These are phyloP conservation scores for Fusarium keratoplasticum DNA, from an alignment of 2,329 filamentous ascomycete species.

Conservation along the genomic window DNA sequence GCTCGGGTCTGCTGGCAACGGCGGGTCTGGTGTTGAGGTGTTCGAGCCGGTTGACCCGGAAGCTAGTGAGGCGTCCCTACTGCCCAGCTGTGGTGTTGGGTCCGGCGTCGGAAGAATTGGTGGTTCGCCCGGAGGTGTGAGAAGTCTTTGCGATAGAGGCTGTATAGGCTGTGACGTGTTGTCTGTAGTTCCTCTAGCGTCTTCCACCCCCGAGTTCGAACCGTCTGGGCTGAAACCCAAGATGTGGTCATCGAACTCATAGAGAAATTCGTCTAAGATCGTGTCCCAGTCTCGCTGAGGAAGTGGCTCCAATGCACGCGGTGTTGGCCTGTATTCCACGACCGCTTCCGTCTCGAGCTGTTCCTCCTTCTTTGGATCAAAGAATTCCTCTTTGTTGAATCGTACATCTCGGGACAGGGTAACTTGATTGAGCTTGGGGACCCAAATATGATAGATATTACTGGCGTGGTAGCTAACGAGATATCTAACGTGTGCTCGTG, in stretches of 20 bases:
- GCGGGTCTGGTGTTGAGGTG: neutral
- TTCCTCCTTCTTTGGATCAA: too few relatives aligned
- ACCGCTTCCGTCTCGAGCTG: too few relatives aligned
- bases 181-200: neutral
- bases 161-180: neutral
- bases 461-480: constrained; percentile 1
- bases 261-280: neutral
- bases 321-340: neutral
- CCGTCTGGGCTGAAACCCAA: neutral
- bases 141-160: neutral
- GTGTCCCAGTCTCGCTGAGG: neutral
- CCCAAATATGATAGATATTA: constrained; percentile 6
- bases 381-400: constrained; percentile 1
- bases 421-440: neutral
- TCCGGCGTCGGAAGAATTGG: neutral
- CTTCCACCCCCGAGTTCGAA: neutral
- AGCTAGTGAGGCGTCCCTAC: neutral
- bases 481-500: neutral
- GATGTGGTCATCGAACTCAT: neutral
- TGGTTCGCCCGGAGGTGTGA: neutral
- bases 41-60: neutral
- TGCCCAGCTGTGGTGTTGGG: neutral
- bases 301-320: neutral
- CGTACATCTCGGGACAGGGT: neutral
- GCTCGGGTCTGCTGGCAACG: neutral